phyloP scores from a whole-genome alignment of 805 yeast genomes.

The Lachancea waltii region DNA sequence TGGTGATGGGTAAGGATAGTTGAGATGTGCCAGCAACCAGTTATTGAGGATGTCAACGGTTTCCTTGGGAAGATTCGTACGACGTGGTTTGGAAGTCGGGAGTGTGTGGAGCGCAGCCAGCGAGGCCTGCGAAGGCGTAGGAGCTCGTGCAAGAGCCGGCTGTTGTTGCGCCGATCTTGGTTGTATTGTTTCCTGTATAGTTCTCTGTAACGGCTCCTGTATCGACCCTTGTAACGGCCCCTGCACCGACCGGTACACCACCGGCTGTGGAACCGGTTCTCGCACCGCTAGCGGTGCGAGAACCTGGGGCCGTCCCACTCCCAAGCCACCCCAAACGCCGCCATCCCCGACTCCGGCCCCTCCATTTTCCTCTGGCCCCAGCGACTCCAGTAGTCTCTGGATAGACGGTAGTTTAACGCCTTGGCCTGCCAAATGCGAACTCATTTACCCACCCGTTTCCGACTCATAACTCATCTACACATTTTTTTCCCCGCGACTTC shows the following conservation, averaged over 20 bases:
- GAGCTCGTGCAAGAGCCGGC: conserved; percentile 1
- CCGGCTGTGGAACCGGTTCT: too few species aligned
- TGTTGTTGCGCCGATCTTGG: background rate
- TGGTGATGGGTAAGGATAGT: conserved; percentile 80
- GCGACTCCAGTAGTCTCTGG: conserved; percentile 7
- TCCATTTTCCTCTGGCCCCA: conserved; percentile 2
- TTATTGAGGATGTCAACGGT: conserved; percentile 64
- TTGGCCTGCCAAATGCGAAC: too few species aligned
- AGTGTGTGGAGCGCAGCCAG: conserved; percentile 2
- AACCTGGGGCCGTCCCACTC: too few species aligned
- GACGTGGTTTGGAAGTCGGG: conserved; percentile 31
- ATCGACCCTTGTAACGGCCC: too few species aligned
- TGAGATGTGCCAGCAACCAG: conserved; percentile 70
- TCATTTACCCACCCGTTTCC: too few species aligned
- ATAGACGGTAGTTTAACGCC: conserved; percentile 8
- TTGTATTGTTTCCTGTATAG: background rate
- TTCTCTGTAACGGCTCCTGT: too few species aligned
- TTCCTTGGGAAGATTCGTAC: conserved; percentile 74
- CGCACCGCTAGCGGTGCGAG: too few species aligned
- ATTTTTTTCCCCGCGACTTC: too few species aligned
- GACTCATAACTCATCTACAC: too few species aligned
- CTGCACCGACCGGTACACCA: too few species aligned
- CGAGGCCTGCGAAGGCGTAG: background rate
- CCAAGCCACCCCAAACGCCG: too few species aligned
- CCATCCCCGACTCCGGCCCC: too few species aligned